Percentiles rank a stretch among this genome's conserved stretches.
These are phyloP conservation scores for Aureobasidium sp. DNA, from an alignment of 2,329 filamentous ascomycete species.

Conservation along the genomic window DNA sequence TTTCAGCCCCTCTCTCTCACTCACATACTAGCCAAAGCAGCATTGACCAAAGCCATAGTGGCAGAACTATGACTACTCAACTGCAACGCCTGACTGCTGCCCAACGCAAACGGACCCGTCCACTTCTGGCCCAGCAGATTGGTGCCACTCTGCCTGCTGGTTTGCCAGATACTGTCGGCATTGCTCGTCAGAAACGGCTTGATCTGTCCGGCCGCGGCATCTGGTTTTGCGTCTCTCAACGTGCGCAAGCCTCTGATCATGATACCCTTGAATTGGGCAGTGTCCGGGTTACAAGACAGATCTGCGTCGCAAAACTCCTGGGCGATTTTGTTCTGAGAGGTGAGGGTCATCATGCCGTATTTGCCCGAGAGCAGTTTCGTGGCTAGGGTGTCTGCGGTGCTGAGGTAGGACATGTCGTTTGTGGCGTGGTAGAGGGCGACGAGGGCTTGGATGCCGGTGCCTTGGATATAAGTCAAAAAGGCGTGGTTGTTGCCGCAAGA, in stretches of 20 bases:
- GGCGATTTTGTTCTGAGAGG: constrained; percentile 34
- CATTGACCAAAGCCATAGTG: constrained; percentile 24
- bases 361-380: constrained; percentile 12
- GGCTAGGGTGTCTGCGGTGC: constrained; percentile 33
- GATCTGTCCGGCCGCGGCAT: constrained; percentile 40
- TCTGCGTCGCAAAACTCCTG: constrained; percentile 32
- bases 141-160: constrained; percentile 41
- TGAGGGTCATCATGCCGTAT: constrained; percentile 10
- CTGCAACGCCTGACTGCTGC: constrained; percentile 26
- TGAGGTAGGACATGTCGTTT: constrained; percentile 28
- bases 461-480: constrained; percentile 50
- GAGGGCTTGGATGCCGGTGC: constrained; percentile 53
- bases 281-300: constrained; percentile 12
- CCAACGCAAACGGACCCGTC: constrained; percentile 49
- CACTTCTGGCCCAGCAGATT: constrained; percentile 55
- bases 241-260: constrained; percentile 59
- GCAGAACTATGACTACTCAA: constrained; percentile 23
- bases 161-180: constrained; percentile 59
- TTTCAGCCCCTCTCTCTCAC: too few relatives aligned
- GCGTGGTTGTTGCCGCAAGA: constrained; percentile 49
- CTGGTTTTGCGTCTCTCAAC: constrained; percentile 47
- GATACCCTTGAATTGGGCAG: constrained; percentile 63
- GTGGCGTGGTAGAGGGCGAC: constrained; percentile 44
- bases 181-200: constrained; percentile 50
- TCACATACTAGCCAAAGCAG: constrained; percentile 24